phyloP scores from a whole-genome alignment of 768 basidiomycete species.

The Mycena polygramma region DNA sequence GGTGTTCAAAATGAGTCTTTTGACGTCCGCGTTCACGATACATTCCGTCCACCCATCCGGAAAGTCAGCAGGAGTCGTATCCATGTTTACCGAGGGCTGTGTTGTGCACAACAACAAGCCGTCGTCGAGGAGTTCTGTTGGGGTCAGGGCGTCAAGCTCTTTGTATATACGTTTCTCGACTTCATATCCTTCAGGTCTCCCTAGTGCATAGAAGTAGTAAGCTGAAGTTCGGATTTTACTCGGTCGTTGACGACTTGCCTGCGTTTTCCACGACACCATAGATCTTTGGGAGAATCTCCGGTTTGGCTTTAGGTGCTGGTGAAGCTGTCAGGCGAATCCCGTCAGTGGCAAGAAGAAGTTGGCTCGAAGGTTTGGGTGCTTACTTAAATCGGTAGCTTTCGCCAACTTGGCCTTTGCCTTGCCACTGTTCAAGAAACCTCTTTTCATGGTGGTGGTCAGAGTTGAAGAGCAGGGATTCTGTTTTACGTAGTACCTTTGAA shows the following conservation, averaged over 20 bases:
- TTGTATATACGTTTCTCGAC: not conserved
- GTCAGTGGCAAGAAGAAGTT: not conserved
- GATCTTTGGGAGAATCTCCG: not conserved
- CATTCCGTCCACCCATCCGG: constrained; percentile 29
- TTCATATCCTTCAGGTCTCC: constrained; percentile 19
- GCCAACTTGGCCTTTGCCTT: constrained; percentile 25
- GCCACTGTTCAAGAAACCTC: constrained; percentile 18
- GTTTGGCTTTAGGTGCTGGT: not conserved
- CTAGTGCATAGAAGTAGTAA: not conserved
- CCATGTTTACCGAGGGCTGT: constrained; percentile 6
- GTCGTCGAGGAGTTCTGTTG: not conserved
- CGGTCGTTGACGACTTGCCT: not conserved
- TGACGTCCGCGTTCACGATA: constrained; percentile 11
- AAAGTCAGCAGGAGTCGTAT: not conserved
- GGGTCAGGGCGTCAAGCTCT: constrained; percentile 5
- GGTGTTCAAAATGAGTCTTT: constrained; percentile 15
- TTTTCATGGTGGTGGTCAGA: constrained; percentile 15
- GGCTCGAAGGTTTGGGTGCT: constrained; percentile 8
- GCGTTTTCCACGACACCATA: constrained; percentile 17
- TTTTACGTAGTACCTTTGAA: too few relatives aligned
- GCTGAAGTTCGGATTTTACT: too few relatives aligned
- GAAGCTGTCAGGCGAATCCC: not conserved
- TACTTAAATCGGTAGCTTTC: constrained; percentile 9
- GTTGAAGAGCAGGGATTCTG: not conserved
- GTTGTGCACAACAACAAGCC: constrained; percentile 11